Conservation (phyloP, 2,329 filamentous ascomycete species). For the Fusarium albidum region DNA sequence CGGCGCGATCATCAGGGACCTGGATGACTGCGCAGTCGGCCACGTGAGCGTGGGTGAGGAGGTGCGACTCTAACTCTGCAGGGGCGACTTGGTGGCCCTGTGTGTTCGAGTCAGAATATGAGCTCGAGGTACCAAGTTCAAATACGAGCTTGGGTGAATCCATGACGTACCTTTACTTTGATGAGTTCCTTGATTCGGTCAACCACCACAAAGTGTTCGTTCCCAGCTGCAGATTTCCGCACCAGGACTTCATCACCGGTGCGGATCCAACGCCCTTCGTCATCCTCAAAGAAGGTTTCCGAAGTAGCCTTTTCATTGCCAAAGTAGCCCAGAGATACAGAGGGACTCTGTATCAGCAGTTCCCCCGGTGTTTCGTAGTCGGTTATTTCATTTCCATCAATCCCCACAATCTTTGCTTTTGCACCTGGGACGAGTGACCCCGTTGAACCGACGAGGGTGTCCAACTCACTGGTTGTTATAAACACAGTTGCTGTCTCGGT, state of each 20-base stretch:
- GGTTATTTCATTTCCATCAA: slow-evolving; percentile 73
- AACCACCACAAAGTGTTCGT: slow-evolving; percentile 85
- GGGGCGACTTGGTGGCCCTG: slow-evolving; percentile 81
- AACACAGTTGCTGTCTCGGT: slow-evolving; percentile 22
- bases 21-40: slow-evolving; percentile 79
- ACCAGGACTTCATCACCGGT: slow-evolving; percentile 88
- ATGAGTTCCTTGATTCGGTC: slow-evolving; percentile 78
- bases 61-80: slow-evolving; percentile 78
- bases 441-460: slow-evolving; percentile 73
- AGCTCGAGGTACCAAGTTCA: rapidly evolving
- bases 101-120: background rate
- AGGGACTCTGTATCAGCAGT: slow-evolving; percentile 80
- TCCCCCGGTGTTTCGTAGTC: slow-evolving; percentile 79
- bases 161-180: slow-evolving; percentile 72
- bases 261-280: slow-evolving; percentile 77
- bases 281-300: slow-evolving; percentile 75
- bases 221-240: slow-evolving; percentile 66
- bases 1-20: slow-evolving; percentile 65
- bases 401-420: slow-evolving; percentile 69
- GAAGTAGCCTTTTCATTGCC: slow-evolving; percentile 84
- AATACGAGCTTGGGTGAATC: no score
- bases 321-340: slow-evolving; percentile 82
- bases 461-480: slow-evolving; percentile 55
- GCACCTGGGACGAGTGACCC: slow-evolving; percentile 71
- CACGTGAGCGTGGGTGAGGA: slow-evolving; percentile 74